Conservation (phyloP, 352 stramenopile species). For the Phytophthora litchii region DNA sequence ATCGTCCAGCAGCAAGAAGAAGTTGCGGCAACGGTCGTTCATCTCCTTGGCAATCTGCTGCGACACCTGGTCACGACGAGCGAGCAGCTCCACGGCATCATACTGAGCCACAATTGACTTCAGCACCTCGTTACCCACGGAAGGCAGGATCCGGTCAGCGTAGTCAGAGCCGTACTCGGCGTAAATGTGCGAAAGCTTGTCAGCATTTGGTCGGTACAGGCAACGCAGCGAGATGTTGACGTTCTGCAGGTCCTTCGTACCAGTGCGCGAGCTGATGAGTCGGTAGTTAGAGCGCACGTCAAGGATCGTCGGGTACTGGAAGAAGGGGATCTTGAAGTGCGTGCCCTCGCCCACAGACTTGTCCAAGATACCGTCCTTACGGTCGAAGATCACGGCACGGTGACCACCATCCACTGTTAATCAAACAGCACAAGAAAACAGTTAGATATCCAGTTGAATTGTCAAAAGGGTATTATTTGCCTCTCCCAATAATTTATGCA, state of each 20-base stretch:
- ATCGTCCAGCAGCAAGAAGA: slow-evolving; percentile 99
- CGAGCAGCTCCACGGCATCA: slow-evolving; percentile 99
- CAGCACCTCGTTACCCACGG: slow-evolving; percentile 97
- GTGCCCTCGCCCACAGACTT: slow-evolving; percentile 97
- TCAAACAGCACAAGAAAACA: slow-evolving; percentile 7
- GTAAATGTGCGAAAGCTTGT: slow-evolving; percentile 97
- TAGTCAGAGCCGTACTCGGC: slow-evolving; percentile 97
- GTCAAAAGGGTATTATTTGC: background rate
- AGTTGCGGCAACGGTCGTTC: slow-evolving; percentile 95
- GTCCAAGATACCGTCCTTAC: slow-evolving; percentile 96
- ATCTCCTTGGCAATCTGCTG: slow-evolving; percentile 97
- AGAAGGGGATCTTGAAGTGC: slow-evolving; percentile 99
- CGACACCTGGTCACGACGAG: slow-evolving; percentile 98
- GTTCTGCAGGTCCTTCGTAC: slow-evolving; percentile 99
- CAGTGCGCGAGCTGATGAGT: slow-evolving; percentile 96
- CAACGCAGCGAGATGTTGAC: slow-evolving; percentile 99
- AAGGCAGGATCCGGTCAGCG: slow-evolving; percentile 98
- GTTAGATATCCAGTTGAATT: slow-evolving; percentile 1
- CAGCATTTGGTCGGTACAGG: slow-evolving; percentile 92
- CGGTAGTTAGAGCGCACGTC: slow-evolving; percentile 98
- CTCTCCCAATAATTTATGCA: background rate
- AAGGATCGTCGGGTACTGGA: slow-evolving; percentile 98
- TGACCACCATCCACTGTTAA: slow-evolving; percentile 96
- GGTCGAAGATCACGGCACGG: slow-evolving; percentile 99
- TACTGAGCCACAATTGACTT: slow-evolving; percentile 97